A percentile compares a stretch with the other conserved stretches of the same genome.
Conservation (phyloP, 2,329 filamentous ascomycete species). For the Fusarium tricinctum region DNA sequence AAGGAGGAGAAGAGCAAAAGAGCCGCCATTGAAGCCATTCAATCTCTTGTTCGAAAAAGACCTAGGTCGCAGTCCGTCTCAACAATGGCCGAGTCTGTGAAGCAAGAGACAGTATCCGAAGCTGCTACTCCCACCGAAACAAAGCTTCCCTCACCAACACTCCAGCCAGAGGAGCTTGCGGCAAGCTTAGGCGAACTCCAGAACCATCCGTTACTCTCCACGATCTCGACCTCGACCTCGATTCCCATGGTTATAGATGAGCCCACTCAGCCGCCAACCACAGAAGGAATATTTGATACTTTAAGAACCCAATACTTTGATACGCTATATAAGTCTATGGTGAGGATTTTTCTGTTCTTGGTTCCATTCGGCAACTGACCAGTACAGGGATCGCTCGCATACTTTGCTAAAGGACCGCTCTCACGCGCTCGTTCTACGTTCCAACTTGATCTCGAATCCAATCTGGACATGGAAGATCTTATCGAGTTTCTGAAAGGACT, state of each 20-base stretch:
- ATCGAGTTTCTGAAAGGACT: slow-evolving; percentile 77
- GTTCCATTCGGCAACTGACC: slow-evolving; percentile 3
- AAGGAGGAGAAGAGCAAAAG: slow-evolving; percentile 68
- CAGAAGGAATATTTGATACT: slow-evolving; percentile 69
- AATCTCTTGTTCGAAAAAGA: slow-evolving; percentile 70
- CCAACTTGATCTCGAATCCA: slow-evolving; percentile 71
- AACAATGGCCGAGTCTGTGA: slow-evolving; percentile 50
- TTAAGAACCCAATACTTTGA: slow-evolving; percentile 72
- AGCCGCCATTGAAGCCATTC: slow-evolving; percentile 73
- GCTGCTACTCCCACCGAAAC: slow-evolving; percentile 23
- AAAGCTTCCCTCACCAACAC: slow-evolving; percentile 42
- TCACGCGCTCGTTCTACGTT: slow-evolving; percentile 81
- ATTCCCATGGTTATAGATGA: slow-evolving; percentile 16
- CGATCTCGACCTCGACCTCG: slow-evolving; percentile 1
- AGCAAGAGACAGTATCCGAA: slow-evolving; percentile 36
- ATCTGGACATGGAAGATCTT: slow-evolving; percentile 72
- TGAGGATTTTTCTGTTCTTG: slow-evolving; percentile 53
- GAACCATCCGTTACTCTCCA: background rate
- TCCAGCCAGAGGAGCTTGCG: slow-evolving; percentile 37
- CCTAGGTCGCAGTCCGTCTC: slow-evolving; percentile 61
- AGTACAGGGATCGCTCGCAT: slow-evolving; percentile 78
- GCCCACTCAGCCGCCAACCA: slow-evolving; percentile 56
- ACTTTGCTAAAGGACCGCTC: slow-evolving; percentile 86
- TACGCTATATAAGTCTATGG: slow-evolving; percentile 74
- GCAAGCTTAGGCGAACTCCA: slow-evolving; percentile 5